Base-by-base conservation (phyloP, 495 filamentous ascomycete species). In the Tricharina praecox region DNA sequence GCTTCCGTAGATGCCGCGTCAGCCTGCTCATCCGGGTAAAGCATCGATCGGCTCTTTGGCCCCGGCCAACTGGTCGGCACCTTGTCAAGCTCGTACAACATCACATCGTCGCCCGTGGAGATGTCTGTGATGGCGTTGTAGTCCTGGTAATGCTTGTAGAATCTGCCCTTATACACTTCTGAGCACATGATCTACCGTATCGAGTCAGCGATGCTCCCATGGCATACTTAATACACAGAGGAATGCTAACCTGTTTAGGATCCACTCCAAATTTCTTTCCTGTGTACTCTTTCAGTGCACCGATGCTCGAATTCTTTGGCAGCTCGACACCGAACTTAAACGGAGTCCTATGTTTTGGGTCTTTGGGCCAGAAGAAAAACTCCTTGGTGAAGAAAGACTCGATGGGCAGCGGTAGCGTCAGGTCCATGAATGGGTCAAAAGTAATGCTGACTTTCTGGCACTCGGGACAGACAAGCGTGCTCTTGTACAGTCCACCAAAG, bases 391-490 rank as follows among this genome's bases (percentile, higher is more conserved):
- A 90, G 18, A 80, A 66, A 45, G 77, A 82, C 54, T 85, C 78
- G 48, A 93, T 73, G 0, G 90, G 92, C 24, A 97, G 67, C 48
- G 90, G 92, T 20, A 97, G 66, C 0, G 92, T 94, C 24, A 96
- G 64, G 48, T 85, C 90, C 66, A 83, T 95, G 71, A 93, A 97
- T 1, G 90, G 90, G 65, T 97, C 90, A 54, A 97, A 96, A 3
- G 90, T 97, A 51, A 97, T 94, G 70, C 85, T 93, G 64, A 94
- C 80, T 67, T 97, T 97, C 47, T 79, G 72, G 60, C 90, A 97
- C 7, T 67, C 74, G 1, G 88, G 92, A 60, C 90, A 97, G 49
- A 85, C 75, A 34, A 97, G 72, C 3, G 88, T 96, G 23, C 88
- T 95, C 67, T 95, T 94, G 70, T 96, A 97, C 70, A 95, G 84